Conservation (phyloP, 108 stramenopile species). For the Bacterosira constricta region DNA sequence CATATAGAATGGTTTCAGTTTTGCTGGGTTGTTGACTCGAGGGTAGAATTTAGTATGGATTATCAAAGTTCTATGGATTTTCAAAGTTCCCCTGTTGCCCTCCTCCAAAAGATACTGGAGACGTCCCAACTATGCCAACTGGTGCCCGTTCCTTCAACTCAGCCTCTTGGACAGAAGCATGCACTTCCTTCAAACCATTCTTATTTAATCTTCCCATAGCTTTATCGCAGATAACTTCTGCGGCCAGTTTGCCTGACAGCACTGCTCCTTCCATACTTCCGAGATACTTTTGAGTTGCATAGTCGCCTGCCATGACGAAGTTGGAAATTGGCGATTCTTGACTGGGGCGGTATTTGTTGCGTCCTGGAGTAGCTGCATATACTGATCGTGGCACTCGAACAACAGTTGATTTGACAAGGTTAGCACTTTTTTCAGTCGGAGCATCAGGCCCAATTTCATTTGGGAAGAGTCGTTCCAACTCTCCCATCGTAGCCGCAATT, state of each 20-base stretch:
- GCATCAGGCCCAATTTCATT: constrained; percentile 43
- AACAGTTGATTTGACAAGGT: constrained; percentile 63
- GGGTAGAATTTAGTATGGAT: too few species aligned
- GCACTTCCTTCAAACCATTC: constrained; percentile 24
- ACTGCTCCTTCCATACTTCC: constrained; percentile 82
- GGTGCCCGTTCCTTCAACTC: constrained; percentile 14
- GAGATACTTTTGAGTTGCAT: constrained; percentile 62
- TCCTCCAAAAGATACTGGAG: constrained; percentile 37
- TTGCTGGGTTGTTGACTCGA: too few species aligned
- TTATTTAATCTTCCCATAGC: constrained; percentile 17
- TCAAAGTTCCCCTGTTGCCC: constrained; percentile 46
- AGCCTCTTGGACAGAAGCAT: constrained; percentile 3
- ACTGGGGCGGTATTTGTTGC: constrained; percentile 53
- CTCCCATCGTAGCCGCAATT: constrained; percentile 68
- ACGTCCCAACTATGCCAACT: constrained; percentile 19
- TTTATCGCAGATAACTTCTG: constrained; percentile 58
- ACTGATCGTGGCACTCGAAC: constrained; percentile 68
- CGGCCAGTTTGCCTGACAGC: constrained; percentile 63
- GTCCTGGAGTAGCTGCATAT: constrained; percentile 73
- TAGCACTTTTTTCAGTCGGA: constrained; percentile 28
- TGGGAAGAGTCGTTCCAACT: constrained; percentile 71
- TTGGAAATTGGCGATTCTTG: constrained; percentile 54
- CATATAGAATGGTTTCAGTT: too few species aligned
- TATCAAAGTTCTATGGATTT: constrained; percentile 32
- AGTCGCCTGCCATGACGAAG: constrained; percentile 63